Conservation (phyloP, 208 protist species). For the Trypanosoma cruzi region DNA sequence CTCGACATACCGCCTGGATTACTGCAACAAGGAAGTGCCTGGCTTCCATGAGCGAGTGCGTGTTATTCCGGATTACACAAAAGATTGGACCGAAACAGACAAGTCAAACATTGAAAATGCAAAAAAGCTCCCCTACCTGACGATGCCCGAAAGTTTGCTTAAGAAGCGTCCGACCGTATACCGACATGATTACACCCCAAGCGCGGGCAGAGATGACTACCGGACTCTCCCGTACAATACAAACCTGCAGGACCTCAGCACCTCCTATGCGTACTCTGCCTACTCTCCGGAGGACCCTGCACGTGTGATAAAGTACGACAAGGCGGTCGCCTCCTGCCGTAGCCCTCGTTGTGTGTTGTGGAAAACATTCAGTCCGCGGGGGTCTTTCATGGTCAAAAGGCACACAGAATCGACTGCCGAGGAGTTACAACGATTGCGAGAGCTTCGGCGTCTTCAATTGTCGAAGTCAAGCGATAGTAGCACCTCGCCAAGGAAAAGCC, state of each 20-base stretch:
- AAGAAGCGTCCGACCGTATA: constrained; percentile 62
- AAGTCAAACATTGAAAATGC: constrained; percentile 58
- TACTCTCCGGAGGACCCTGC: constrained; percentile 67
- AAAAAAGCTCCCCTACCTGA: constrained; percentile 75
- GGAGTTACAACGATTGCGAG: constrained; percentile 61
- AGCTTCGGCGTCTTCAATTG: constrained; percentile 40
- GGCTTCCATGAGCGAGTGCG: constrained; percentile 32
- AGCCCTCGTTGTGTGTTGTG: constrained; percentile 59
- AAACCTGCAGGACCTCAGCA: constrained; percentile 55
- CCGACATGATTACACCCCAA: constrained; percentile 56
- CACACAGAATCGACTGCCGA: constrained; percentile 8
- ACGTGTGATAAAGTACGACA: constrained; percentile 50
- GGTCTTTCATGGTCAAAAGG: constrained; percentile 20
- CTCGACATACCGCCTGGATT: constrained; percentile 80
- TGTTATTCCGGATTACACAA: constrained; percentile 55
- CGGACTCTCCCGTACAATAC: constrained; percentile 60
- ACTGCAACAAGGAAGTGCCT: constrained; percentile 54
- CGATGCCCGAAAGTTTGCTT: constrained; percentile 48
- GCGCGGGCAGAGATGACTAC: constrained; percentile 35
- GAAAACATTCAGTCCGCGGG: constrained; percentile 48
- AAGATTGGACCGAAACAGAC: constrained; percentile 68
- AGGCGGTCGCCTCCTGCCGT: constrained; percentile 45
- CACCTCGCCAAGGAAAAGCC: constrained; percentile 11
- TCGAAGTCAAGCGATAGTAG: constrained; percentile 19
- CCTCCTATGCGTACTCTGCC: constrained; percentile 74